These are phyloP conservation scores for Coccinonectria pachysandricola DNA, from an alignment of 2,329 filamentous ascomycete genomes.

Conservation along the genomic window DNA sequence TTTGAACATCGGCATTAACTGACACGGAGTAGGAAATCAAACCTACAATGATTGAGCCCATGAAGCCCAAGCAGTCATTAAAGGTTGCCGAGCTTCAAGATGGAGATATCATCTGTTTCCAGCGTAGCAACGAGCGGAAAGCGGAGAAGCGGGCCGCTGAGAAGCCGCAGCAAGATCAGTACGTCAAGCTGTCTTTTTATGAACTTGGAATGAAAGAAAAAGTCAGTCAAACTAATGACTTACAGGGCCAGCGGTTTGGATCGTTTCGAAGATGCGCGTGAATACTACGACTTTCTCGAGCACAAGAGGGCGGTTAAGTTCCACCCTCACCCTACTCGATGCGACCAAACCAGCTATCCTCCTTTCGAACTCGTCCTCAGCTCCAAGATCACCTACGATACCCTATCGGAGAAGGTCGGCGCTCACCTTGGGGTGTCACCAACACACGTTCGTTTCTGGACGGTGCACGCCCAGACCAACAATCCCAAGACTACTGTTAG, in stretches of 20 bases:
- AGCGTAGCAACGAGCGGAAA: slow-evolving; percentile 49
- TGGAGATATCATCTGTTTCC: slow-evolving; percentile 94
- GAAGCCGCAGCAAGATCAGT: slow-evolving; percentile 23
- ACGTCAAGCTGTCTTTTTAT: too few relatives aligned
- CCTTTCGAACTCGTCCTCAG: slow-evolving; percentile 70
- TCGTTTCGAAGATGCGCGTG: slow-evolving; percentile 59
- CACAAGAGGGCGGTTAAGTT: slow-evolving; percentile 76
- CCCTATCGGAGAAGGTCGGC: slow-evolving; percentile 73
- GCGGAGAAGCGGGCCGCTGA: slow-evolving; percentile 22
- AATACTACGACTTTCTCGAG: slow-evolving; percentile 89
- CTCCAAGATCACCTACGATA: slow-evolving; percentile 83
- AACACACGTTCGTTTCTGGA: slow-evolving; percentile 86
- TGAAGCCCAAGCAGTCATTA: slow-evolving; percentile 85
- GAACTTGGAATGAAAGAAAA: too few relatives aligned
- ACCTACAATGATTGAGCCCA: slow-evolving; percentile 87
- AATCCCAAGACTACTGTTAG: slow-evolving; percentile 73
- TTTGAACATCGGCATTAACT: background rate
- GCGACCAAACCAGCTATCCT: slow-evolving; percentile 47
- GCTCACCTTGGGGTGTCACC: slow-evolving; percentile 65
- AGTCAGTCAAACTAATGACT: too few relatives aligned
- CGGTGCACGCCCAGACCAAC: slow-evolving; percentile 65
- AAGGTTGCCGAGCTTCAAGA: slow-evolving; percentile 92
- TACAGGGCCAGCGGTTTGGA: slow-evolving; percentile 28
- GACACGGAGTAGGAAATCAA: slow-evolving; percentile 65
- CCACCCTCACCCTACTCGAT: slow-evolving; percentile 51